Percentiles rank a stretch among this genome's conserved stretches.
Conservation (phyloP, 2,329 filamentous ascomycete species). For the Pestalotiopsis sp. region DNA sequence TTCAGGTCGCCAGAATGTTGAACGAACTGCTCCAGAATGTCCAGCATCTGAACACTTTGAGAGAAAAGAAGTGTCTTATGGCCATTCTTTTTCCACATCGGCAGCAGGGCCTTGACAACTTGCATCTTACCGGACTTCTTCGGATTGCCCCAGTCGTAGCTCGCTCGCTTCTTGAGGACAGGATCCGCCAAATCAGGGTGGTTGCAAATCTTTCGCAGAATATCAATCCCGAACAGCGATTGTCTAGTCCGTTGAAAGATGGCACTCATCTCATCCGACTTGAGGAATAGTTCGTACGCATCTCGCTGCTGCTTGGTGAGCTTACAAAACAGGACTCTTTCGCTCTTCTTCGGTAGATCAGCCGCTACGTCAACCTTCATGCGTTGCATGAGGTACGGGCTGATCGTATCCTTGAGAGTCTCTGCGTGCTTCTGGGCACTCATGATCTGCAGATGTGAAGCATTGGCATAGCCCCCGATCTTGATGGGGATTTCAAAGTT, state of each 20-base stretch:
- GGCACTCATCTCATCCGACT: constrained; percentile 81
- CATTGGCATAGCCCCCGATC: constrained; percentile 92
- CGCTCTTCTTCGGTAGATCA: constrained; percentile 92
- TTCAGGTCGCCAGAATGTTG: constrained; percentile 67
- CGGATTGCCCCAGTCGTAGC: constrained; percentile 77
- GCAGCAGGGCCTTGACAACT: constrained; percentile 83
- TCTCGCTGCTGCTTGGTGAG: constrained; percentile 78
- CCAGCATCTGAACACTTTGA: constrained; percentile 92
- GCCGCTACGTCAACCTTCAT: constrained; percentile 93
- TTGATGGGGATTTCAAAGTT: constrained; percentile 95
- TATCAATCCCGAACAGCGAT: constrained; percentile 86
- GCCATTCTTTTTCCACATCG: constrained; percentile 85
- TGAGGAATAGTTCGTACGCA: constrained; percentile 80
- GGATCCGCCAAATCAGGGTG: constrained; percentile 87
- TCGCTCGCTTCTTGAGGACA: constrained; percentile 53
- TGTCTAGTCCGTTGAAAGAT: constrained; percentile 77
- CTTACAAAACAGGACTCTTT: constrained; percentile 95
- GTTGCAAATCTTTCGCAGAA: constrained; percentile 94
- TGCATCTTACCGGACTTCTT: constrained; percentile 93
- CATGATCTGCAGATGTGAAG: constrained; percentile 90
- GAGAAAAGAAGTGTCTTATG: constrained; percentile 94
- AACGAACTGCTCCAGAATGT: constrained; percentile 87
- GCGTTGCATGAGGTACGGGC: constrained; percentile 87
- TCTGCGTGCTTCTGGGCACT: constrained; percentile 94
- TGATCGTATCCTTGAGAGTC: constrained; percentile 90